Evolutionary conservation across 1,139 yeast species (phyloP).

Genomic region (Blastobotrys arbuscula): DNA sequence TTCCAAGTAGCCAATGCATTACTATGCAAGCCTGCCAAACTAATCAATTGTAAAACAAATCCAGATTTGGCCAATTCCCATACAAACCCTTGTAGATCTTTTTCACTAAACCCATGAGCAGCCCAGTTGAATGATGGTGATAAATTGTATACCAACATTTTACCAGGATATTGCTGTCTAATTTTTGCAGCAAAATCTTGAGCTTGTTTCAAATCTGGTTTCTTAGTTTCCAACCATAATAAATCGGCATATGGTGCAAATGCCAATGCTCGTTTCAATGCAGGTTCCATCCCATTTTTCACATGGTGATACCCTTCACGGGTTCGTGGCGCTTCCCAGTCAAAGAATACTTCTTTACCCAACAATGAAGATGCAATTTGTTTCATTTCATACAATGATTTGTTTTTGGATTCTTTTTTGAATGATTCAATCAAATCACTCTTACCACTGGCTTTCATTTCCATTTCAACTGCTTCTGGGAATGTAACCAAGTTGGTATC

Average conservation of each 20-base stretch:
- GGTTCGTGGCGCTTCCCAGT: constrained; percentile 57
- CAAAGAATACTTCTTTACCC: constrained; percentile 37
- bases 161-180: constrained; percentile 45
- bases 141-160: constrained; percentile 52
- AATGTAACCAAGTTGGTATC: constrained; percentile 43
- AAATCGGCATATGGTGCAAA: constrained; percentile 55
- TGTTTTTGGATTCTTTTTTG: constrained; percentile 28
- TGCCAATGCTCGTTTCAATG: constrained; percentile 46
- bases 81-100: constrained; percentile 44
- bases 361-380: constrained; percentile 31
- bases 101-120: constrained; percentile 47
- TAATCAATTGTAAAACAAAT: constrained; percentile 48
- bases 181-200: constrained; percentile 43
- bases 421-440: constrained; percentile 33
- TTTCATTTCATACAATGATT: constrained; percentile 35
- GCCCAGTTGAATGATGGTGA: constrained; percentile 58
- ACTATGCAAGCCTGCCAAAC: constrained; percentile 51
- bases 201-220: constrained; percentile 50
- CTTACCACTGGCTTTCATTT: constrained; percentile 32
- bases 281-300: constrained; percentile 47
- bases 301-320: constrained; percentile 51
- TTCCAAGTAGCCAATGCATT: constrained; percentile 49
- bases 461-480: constrained; percentile 42
- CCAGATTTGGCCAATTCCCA: constrained; percentile 53
- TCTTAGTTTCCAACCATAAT: constrained; percentile 55